Percentiles rank a stretch among this genome's conserved stretches.
Evolutionary conservation across 176 grass and related monocot genomes (phyloP).

Genomic region (Typha latifolia): DNA sequence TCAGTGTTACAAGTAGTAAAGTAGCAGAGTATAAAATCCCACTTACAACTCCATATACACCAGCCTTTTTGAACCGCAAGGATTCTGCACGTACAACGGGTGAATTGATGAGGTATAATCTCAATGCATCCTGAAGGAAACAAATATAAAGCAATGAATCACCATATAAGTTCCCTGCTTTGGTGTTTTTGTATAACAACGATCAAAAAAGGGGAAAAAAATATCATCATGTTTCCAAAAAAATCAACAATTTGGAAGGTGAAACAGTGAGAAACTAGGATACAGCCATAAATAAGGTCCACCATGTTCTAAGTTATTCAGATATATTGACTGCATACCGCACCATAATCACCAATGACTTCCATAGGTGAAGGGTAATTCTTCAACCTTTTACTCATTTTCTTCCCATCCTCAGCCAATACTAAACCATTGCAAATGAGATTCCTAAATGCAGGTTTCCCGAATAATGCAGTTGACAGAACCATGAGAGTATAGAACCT

Average conservation of each 20-base stretch:
- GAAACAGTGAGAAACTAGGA: neutral
- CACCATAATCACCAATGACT: slow-evolving; percentile 81
- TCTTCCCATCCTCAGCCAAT: slow-evolving; percentile 96
- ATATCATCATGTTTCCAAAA: neutral
- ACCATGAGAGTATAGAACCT: slow-evolving; percentile 99
- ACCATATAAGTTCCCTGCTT: neutral
- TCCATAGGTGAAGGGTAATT: slow-evolving; percentile 80
- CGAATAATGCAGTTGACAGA: slow-evolving; percentile 90
- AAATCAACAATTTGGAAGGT: neutral
- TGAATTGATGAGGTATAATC: slow-evolving; percentile 92
- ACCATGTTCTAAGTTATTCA: neutral
- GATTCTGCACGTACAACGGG: slow-evolving; percentile 92
- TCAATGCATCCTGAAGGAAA: slow-evolving; percentile 79
- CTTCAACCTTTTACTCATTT: slow-evolving; percentile 99
- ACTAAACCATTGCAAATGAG: slow-evolving; percentile 98
- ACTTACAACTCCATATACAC: slow-evolving; percentile 95
- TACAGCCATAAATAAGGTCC: neutral
- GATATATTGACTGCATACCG: slow-evolving; percentile 50
- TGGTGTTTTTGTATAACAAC: neutral
- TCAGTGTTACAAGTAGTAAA: no score
- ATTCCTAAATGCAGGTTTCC: slow-evolving; percentile 98
- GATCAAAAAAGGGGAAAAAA: neutral
- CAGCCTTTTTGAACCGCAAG: slow-evolving; percentile 80
- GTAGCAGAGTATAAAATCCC: no score
- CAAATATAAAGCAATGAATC: slow-evolving; percentile 2